A percentile compares a stretch with the other conserved stretches of the same genome.
Conservation (phyloP, 2,329 filamentous ascomycete genomes). For the Exutisphaerella laricina region DNA sequence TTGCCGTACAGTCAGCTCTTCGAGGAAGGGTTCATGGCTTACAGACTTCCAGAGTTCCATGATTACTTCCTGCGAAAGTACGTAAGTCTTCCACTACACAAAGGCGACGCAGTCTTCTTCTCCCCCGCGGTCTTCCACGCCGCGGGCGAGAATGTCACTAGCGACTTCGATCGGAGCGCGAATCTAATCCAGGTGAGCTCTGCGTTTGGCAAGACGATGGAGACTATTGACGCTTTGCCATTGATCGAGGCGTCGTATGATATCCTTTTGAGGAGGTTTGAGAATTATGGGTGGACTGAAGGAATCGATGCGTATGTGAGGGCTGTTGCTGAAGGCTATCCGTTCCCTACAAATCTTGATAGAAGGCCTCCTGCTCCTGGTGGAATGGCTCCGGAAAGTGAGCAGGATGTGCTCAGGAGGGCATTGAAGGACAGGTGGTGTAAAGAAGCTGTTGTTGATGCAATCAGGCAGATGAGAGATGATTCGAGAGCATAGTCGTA, state of each 20-base stretch:
- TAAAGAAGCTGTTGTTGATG: constrained; percentile 36
- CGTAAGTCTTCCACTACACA: constrained; percentile 48
- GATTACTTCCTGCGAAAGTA: constrained; percentile 51
- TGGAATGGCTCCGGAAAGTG: constrained; percentile 56
- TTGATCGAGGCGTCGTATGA: constrained; percentile 46
- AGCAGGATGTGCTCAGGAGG: constrained; percentile 48
- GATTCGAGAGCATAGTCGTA: constrained; percentile 22
- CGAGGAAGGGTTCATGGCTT: constrained; percentile 54
- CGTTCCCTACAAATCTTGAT: constrained; percentile 59
- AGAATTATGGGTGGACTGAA: constrained; percentile 36
- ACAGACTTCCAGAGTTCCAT: constrained; percentile 49
- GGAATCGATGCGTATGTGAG: constrained; percentile 45
- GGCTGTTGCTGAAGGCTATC: constrained; percentile 54
- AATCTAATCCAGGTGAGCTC: constrained; percentile 59
- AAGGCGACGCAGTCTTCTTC: constrained; percentile 60
- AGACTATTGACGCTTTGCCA: constrained; percentile 50
- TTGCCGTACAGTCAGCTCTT: constrained; percentile 57
- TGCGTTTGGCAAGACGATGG: constrained; percentile 61
- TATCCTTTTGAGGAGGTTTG: constrained; percentile 32
- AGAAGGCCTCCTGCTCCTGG: constrained; percentile 50
- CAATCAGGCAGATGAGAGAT: constrained; percentile 23
- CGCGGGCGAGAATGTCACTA: constrained; percentile 52
- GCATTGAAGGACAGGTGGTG: constrained; percentile 42
- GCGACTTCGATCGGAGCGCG: constrained; percentile 49
- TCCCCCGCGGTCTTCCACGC: constrained; percentile 60